Percentiles rank a stretch among this genome's conserved stretches.
Conservation (phyloP, 768 basidiomycete species). For the Lentinula sp. region DNA sequence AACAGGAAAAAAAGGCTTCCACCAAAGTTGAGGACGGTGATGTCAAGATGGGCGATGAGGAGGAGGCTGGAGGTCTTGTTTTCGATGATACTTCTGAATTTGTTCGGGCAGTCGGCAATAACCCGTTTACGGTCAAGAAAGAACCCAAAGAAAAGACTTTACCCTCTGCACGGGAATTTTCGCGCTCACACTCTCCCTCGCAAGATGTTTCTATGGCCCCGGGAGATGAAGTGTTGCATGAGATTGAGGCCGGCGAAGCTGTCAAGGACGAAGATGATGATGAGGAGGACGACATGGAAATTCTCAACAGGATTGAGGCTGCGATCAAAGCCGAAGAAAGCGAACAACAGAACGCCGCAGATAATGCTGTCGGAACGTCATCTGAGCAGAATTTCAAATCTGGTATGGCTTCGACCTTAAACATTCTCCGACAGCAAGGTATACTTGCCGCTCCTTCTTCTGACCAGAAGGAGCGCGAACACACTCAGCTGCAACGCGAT, state of each 20-base stretch:
- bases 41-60: conserved; percentile 33
- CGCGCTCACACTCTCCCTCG: conserved; percentile 33
- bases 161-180: conserved; percentile 16
- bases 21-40: conserved; percentile 33
- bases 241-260: conserved; percentile 80
- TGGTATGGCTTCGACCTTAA: conserved; percentile 86
- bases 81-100: conserved; percentile 98
- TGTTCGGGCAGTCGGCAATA: conserved; percentile 75
- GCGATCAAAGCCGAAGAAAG: conserved; percentile 59
- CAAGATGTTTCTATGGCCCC: conserved; percentile 51
- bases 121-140: conserved; percentile 47
- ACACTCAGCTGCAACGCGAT: conserved; percentile 78
- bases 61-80: conserved; percentile 55
- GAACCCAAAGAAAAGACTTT: conserved; percentile 34
- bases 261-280: conserved; percentile 72
- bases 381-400: conserved; percentile 73
- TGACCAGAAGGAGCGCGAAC: conserved; percentile 73
- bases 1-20: conserved; percentile 38
- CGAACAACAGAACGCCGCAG: conserved; percentile 38
- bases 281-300: conserved; percentile 61
- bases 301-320: conserved; percentile 74
- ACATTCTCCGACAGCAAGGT: conserved; percentile 89
- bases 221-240: conserved; percentile 63
- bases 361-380: conserved; percentile 54
- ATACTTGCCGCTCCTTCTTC: conserved; percentile 59